A percentile compares a stretch with the other conserved stretches of the same genome.
These are phyloP conservation scores for Cadophora malorum DNA, from an alignment of 2,329 filamentous ascomycete species.

Conservation along the genomic window DNA sequence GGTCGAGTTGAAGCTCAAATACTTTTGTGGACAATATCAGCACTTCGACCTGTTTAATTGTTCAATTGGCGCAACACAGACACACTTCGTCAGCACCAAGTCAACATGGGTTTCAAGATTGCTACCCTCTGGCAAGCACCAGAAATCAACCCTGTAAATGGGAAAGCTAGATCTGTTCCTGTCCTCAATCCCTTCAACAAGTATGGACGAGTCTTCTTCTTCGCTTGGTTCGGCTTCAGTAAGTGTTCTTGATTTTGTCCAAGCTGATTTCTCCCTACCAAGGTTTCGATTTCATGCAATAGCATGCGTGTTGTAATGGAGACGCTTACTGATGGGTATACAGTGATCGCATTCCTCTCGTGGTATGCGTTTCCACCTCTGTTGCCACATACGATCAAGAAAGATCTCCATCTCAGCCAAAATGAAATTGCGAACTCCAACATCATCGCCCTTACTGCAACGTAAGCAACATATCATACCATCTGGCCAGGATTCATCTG, in stretches of 20 bases:
- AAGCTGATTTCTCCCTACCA: not conserved
- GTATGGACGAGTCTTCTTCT: slow-evolving; percentile 89
- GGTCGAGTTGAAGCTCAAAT: no score
- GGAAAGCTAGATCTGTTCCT: slow-evolving; percentile 82
- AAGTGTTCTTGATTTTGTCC: slow-evolving; percentile 12
- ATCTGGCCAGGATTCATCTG: slow-evolving; percentile 8
- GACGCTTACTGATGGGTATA: not conserved
- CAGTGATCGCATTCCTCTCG: slow-evolving; percentile 81
- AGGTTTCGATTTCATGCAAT: not conserved
- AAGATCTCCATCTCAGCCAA: slow-evolving; percentile 75
- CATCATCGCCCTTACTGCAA: slow-evolving; percentile 79
- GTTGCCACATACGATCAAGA: slow-evolving; percentile 70
- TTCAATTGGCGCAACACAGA: not conserved
- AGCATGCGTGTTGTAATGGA: not conserved
- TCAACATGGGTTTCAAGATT: slow-evolving; percentile 39
- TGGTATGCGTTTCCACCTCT: slow-evolving; percentile 89
- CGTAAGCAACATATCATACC: slow-evolving; percentile 43
- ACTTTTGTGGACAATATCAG: not conserved
- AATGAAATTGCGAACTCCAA: slow-evolving; percentile 86
- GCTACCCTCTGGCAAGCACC: slow-evolving; percentile 41
- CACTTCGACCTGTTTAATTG: not conserved
- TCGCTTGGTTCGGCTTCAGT: slow-evolving; percentile 71
- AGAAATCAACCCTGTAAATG: slow-evolving; percentile 74
- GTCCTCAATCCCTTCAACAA: slow-evolving; percentile 77
- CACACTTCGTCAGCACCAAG: not conserved